Evolutionary conservation across 192 early-diverging fungal genomes (phyloP).

Genomic region (Funneliformis geosporum): DNA sequence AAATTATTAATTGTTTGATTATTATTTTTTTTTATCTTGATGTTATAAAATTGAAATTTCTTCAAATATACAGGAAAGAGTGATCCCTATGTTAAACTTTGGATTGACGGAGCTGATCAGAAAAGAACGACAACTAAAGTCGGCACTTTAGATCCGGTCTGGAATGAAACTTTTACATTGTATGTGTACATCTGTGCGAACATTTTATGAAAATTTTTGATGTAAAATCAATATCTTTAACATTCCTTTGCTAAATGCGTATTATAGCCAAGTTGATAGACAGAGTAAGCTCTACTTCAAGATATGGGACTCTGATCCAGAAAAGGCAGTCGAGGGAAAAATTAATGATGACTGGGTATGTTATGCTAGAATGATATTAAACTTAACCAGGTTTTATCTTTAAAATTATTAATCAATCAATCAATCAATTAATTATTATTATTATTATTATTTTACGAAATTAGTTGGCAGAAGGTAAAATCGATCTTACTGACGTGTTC

Average conservation of each 20-base stretch:
- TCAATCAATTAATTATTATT: no score
- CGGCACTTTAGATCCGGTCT: constrained; percentile 31
- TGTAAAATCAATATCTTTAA: no score
- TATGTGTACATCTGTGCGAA: background rate
- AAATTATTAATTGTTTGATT: no score
- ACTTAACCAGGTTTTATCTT: background rate
- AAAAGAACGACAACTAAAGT: constrained; percentile 19
- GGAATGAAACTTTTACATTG: constrained; percentile 44
- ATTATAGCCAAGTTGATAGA: constrained; percentile 22
- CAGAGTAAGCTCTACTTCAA: constrained; percentile 22
- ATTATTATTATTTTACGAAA: background rate
- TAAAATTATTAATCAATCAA: background rate
- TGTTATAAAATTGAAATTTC: background rate
- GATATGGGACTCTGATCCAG: constrained; percentile 35
- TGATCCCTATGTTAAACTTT: constrained; percentile 32
- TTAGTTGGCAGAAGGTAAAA: constrained; percentile 29
- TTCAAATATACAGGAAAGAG: constrained; percentile 3
- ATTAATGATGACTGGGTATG: background rate
- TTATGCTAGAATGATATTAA: background rate
- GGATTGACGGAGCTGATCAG: constrained; percentile 38
- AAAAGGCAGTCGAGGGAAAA: constrained; percentile 32
- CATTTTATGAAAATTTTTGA: background rate
- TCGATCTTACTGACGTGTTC: constrained; percentile 27
- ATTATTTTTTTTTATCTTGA: background rate
- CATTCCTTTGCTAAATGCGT: constrained; percentile 16